A percentile compares a stretch with the other conserved stretches of the same genome.
Evolutionary conservation across 768 basidiomycete genomes (phyloP).

Genomic region (Tricholoma matsutake): DNA sequence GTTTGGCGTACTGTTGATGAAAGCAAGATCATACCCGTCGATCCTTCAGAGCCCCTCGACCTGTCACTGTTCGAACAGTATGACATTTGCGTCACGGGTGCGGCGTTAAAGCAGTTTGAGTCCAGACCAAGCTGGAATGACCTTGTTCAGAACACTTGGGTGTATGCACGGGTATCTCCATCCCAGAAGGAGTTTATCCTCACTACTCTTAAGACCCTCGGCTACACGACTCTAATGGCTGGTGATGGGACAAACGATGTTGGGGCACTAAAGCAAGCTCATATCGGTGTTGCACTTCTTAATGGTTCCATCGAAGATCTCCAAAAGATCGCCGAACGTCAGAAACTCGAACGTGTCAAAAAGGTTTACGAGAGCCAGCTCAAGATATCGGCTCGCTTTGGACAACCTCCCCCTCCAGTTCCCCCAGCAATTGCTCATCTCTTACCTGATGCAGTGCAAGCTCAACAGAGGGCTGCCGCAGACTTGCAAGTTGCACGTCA

Average conservation of each 20-base stretch:
- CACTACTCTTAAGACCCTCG: slow-evolving; percentile 82
- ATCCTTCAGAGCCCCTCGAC: slow-evolving; percentile 79
- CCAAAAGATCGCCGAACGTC: slow-evolving; percentile 90
- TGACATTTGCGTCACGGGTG: slow-evolving; percentile 96
- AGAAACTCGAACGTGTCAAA: slow-evolving; percentile 86
- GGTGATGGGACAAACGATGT: slow-evolving; percentile 99
- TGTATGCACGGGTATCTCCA: slow-evolving; percentile 97
- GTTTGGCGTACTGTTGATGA: slow-evolving; percentile 96
- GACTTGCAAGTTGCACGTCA: slow-evolving; percentile 61
- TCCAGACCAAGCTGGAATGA: slow-evolving; percentile 65
- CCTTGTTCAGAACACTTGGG: slow-evolving; percentile 94
- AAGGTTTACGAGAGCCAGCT: slow-evolving; percentile 97
- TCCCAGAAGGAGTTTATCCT: slow-evolving; percentile 95
- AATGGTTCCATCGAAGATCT: slow-evolving; percentile 92
- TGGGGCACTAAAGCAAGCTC: slow-evolving; percentile 96
- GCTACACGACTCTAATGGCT: slow-evolving; percentile 95
- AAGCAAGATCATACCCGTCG: slow-evolving; percentile 79
- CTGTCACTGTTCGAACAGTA: slow-evolving; percentile 73
- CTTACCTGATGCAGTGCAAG: slow-evolving; percentile 87
- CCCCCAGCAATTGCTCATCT: slow-evolving; percentile 84
- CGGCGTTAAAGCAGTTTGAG: slow-evolving; percentile 87
- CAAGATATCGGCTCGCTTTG: slow-evolving; percentile 85
- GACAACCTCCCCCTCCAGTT: slow-evolving; percentile 91
- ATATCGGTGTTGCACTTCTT: slow-evolving; percentile 86
- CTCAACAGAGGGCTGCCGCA: slow-evolving; percentile 79